A percentile compares a stretch with the other conserved stretches of the same genome.
Conservation (phyloP, 1,284 basidiomycete species). For the Microbotryomycetes sp. region DNA sequence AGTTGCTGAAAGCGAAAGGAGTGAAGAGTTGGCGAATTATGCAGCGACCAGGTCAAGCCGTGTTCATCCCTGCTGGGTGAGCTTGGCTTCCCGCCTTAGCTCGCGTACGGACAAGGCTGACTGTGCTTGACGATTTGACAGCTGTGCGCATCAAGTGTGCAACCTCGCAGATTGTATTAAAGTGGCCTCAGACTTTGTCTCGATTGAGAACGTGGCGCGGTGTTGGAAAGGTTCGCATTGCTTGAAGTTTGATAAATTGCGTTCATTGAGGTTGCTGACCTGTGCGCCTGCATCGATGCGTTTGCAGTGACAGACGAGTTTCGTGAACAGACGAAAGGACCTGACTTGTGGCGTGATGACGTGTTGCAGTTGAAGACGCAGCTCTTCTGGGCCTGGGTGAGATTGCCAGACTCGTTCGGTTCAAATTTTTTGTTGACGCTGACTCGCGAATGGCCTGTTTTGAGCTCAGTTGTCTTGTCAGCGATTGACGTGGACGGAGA, state of each 20-base stretch:
- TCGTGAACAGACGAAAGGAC: constrained; percentile 69
- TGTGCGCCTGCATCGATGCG: constrained; percentile 34
- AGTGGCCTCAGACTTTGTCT: constrained; percentile 93
- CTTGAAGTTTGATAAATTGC: background rate
- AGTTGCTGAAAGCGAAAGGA: constrained; percentile 60
- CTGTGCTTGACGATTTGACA: background rate
- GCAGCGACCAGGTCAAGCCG: constrained; percentile 84
- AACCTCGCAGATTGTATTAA: constrained; percentile 90
- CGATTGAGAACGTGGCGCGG: constrained; percentile 74
- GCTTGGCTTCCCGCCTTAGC: constrained; percentile 53
- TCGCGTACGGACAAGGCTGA: background rate
- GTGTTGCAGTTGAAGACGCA: constrained; percentile 71
- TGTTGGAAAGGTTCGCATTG: constrained; percentile 20
- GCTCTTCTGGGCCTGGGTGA: constrained; percentile 32
- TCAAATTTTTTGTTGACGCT: too few species aligned
- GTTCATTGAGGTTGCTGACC: background rate
- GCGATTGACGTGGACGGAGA: background rate
- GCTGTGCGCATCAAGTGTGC: constrained; percentile 53
- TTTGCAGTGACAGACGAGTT: constrained; percentile 86
- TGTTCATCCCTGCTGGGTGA: constrained; percentile 95
- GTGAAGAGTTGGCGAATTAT: constrained; percentile 77
- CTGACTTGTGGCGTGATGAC: constrained; percentile 86
- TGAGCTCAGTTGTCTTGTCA: background rate
- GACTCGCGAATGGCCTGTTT: too few species aligned
- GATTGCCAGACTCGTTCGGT: background rate